Percentiles rank a stretch among this genome's conserved stretches.
These are phyloP conservation scores for Monilinia fructicola DNA, from an alignment of 2,329 filamentous ascomycete species.

Conservation along the genomic window DNA sequence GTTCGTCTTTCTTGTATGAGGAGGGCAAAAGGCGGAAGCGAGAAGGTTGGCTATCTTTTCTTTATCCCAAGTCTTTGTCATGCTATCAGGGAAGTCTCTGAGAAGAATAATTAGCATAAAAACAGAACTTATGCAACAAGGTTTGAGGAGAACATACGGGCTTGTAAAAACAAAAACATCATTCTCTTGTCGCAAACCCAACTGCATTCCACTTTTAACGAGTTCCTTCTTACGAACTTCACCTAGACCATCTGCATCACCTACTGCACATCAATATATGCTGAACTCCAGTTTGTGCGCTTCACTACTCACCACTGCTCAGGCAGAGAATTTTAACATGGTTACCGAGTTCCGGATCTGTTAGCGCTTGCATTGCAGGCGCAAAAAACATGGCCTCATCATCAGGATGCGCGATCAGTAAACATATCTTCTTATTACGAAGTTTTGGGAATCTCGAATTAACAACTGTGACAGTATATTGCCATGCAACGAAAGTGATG, in stretches of 20 bases:
- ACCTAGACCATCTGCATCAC: constrained; percentile 84
- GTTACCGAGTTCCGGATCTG: constrained; percentile 75
- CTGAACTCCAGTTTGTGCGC: constrained; percentile 5
- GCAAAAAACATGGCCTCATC: constrained; percentile 99
- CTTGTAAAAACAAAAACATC: constrained; percentile 87
- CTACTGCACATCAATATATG: constrained; percentile 45
- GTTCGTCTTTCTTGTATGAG: constrained; percentile 34
- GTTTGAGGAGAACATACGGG: constrained; percentile 50
- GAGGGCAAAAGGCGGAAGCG: constrained; percentile 69
- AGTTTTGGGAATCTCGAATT: constrained; percentile 62
- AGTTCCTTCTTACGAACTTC: constrained; percentile 81
- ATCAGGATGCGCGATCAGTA: constrained; percentile 95
- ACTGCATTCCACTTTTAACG: constrained; percentile 70
- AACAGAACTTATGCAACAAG: background rate
- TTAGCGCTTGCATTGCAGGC: constrained; percentile 82
- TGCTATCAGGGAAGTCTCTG: constrained; percentile 81
- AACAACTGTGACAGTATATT: constrained; percentile 41
- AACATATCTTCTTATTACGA: constrained; percentile 79
- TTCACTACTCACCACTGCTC: constrained; percentile 63
- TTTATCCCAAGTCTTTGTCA: constrained; percentile 75
- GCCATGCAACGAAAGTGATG: constrained; percentile 43
- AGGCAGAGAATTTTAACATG: constrained; percentile 93
- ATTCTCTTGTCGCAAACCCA: constrained; percentile 72
- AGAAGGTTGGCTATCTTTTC: constrained; percentile 69
- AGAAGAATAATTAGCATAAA: constrained; percentile 17